These are phyloP conservation scores for Pinus tabuliformis DNA, from an alignment of 75 land plant genomes.

Conservation along the genomic window DNA sequence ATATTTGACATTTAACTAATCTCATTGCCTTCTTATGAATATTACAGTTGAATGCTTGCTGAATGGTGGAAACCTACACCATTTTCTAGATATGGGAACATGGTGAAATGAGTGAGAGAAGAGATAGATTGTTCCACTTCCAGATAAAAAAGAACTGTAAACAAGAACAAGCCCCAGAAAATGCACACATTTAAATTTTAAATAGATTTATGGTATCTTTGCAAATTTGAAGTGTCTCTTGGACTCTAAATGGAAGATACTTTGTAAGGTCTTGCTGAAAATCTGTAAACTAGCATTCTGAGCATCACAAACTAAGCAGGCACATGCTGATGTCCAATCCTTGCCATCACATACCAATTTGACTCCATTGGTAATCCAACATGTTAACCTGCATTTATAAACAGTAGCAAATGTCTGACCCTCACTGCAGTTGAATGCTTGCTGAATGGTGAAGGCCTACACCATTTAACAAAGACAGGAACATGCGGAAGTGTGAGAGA, in stretches of 20 bases:
- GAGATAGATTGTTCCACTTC: too few relatives aligned
- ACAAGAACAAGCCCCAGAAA: not conserved
- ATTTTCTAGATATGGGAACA: not conserved
- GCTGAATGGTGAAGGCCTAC: not conserved
- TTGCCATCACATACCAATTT: not conserved
- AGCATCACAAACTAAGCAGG: not conserved
- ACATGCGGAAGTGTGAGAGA: not conserved
- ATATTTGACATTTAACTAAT: not conserved
- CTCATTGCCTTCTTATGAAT: not conserved
- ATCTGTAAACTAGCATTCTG: not conserved
- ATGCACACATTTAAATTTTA: not conserved
- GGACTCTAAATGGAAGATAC: not conserved
- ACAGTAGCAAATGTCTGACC: too few relatives aligned
- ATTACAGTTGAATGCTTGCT: not conserved
- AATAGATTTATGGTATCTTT: not conserved
- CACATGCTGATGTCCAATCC: too few relatives aligned
- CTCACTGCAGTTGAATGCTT: not conserved
- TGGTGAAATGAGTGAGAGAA: not conserved
- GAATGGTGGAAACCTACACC: not conserved
- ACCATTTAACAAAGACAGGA: not conserved
- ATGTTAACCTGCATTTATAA: not conserved
- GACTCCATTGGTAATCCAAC: not conserved
- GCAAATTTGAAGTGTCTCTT: not conserved
- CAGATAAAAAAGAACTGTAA: not conserved
- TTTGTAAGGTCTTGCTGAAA: not conserved